Percentiles rank a stretch among this genome's conserved stretches.
Conservation (phyloP, 495 filamentous ascomycete genomes). For the Hypoxylon fragiforme region DNA sequence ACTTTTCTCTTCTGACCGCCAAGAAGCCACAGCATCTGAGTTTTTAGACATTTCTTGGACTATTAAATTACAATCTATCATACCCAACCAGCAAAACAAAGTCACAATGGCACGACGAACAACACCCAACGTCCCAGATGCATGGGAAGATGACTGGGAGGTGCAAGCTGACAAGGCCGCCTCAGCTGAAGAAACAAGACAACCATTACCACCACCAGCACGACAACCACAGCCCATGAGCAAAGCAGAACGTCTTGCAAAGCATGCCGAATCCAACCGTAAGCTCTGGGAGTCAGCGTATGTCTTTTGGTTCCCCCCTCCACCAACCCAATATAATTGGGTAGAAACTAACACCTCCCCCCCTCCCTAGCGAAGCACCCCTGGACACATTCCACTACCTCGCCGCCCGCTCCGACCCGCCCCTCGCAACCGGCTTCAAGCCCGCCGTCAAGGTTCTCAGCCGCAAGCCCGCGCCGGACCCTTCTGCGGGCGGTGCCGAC, state of each 20-base stretch:
- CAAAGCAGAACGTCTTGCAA: slow-evolving; percentile 75
- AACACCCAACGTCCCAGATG: slow-evolving; percentile 63
- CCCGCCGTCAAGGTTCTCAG: slow-evolving; percentile 79
- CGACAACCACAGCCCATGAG: slow-evolving; percentile 50
- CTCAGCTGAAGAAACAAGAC: slow-evolving; percentile 37
- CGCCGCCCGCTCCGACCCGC: slow-evolving; percentile 61
- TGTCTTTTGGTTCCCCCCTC: slow-evolving; percentile 29
- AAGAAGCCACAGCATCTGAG: too few relatives aligned
- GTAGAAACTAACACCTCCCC: neutral
- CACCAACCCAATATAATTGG: too few relatives aligned
- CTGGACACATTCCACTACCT: slow-evolving; percentile 74
- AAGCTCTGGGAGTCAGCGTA: slow-evolving; percentile 90
- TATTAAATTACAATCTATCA: too few relatives aligned
- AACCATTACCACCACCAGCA: too few relatives aligned
- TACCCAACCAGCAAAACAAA: too few relatives aligned
- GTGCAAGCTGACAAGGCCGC: slow-evolving; percentile 63
- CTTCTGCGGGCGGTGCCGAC: slow-evolving; percentile 51
- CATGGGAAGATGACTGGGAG: slow-evolving; percentile 92
- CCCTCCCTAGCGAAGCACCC: slow-evolving; percentile 39
- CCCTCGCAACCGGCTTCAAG: slow-evolving; percentile 80
- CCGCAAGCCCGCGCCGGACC: slow-evolving; percentile 68
- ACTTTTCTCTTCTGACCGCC: too few relatives aligned
- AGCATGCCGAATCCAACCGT: slow-evolving; percentile 79
- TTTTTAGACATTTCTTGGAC: too few relatives aligned
- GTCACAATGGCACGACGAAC: slow-evolving; percentile 58